Evolutionary conservation across 768 basidiomycete genomes (phyloP), one percentile per base, ranked within the genome.

Genomic region (Cystofilobasidium bisporidii): DNA sequence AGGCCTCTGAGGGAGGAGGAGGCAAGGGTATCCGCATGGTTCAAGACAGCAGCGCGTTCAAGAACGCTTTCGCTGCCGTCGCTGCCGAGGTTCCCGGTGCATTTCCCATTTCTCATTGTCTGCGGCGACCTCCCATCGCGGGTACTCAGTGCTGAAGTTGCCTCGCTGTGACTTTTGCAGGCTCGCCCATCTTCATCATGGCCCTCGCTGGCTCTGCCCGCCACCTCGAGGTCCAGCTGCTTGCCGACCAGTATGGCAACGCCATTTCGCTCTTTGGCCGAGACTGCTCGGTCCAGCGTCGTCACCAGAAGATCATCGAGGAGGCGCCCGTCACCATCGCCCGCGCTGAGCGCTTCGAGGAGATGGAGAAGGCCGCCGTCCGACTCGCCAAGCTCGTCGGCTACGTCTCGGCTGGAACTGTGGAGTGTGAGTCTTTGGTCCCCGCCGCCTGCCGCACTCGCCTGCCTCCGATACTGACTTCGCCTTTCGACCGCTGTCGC

Each of bases 301-400:
- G 96, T 64, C 96, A 99, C 78, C 96, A 99, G 78, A 99, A 99
- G 81, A 99, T 99, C 73, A 99, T 99, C 70, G 96, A 99, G 79
- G 96, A 99, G 78, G 96, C 96, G 2, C 96, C 96, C 12, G 94
- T 99, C 41, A 98, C 94, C 5, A 98, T 99, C 71, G 96, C 96
- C 11, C 86, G 86, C 70, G 86, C 87, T 50, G 86, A 89, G 24
- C 91, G 84, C 10, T 98, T 98, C 73, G 91, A 93, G 76, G 80
- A 92, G 78, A 99, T 99, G 96, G 96, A 98, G 75, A 89, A 92
- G 70, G 93, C 96, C 18, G 96, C 96, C n/a, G 96, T 99, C 56
- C 87, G 96, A 72, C 82, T 99, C n/a, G 91, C 94, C 18, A 99
- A 96, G 77, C 85, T 99, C 47, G 96, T 99, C 63, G 96, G 96